Evolutionary conservation across 2,329 filamentous ascomycete species (phyloP), one percentile per base, ranked within the genome.

Genomic region (Ascochyta fabae): DNA sequence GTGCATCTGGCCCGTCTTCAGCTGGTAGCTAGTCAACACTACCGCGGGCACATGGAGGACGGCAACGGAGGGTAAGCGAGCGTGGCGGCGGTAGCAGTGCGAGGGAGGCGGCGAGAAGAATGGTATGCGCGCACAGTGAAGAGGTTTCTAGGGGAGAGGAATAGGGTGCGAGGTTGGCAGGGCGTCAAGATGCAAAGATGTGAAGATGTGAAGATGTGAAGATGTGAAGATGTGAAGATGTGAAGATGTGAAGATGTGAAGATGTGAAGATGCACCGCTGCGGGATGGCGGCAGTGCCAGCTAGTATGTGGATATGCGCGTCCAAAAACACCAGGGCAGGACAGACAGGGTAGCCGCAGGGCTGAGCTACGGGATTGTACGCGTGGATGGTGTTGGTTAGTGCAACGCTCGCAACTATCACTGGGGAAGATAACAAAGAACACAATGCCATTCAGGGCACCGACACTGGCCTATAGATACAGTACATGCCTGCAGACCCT

Each of bases 1-100:
- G 61, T 63, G 66, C 71, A 71, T 72, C 65, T 61, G 67, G 65
- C 42, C 65, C 64, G 56, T 53, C 52, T 67, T 68, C 63, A 70
- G 70, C 64, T 68, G 56, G 40, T 41, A 71, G 70, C 64, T 68
- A 55, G 40, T 44, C 31, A 46, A 64, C 48, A 64, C 59, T 61
- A 62, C 63, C 46, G 61, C 59, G 61, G 57, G 58, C 49, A 52
- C 62, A 67, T 67, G 45, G 33, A 60, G 58, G 45, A 46, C 23
- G 29, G 24, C 13, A 31, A 9, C 35, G 27, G 51, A 27, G 34
- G 35, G 2, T 26, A 35, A 53, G 56, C 54, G 57, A 51, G 58
- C 42, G 61, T 53, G 36, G 46, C 16, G 31, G 51, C 45, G 54
- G 53, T 46, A 46, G 24, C 7, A 41, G 36, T 49, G 34, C 22